These are phyloP conservation scores for Aureobasidium uvarum DNA, from an alignment of 2,329 filamentous ascomycete genomes.

Conservation along the genomic window DNA sequence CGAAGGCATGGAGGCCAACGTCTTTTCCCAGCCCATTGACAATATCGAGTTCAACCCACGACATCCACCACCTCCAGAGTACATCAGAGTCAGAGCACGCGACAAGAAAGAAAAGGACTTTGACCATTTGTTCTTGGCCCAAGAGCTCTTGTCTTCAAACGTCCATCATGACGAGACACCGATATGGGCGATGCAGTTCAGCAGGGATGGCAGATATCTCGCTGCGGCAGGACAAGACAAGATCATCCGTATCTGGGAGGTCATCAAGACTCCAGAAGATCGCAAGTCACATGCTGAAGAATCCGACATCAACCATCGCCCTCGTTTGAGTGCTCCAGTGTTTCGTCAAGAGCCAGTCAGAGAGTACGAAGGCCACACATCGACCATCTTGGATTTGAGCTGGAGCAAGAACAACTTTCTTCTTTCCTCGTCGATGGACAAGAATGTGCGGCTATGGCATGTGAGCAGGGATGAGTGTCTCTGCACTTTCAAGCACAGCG, in stretches of 20 bases:
- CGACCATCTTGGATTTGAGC: conserved; percentile 84
- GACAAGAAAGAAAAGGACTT: conserved; percentile 82
- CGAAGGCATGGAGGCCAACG: conserved; percentile 77
- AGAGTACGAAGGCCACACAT: conserved; percentile 79
- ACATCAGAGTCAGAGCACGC: conserved; percentile 79
- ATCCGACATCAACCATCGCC: conserved; percentile 44
- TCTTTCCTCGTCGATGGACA: conserved; percentile 95
- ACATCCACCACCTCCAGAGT: conserved; percentile 84
- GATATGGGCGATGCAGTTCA: conserved; percentile 91
- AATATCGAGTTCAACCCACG: conserved; percentile 75
- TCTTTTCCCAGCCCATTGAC: conserved; percentile 74
- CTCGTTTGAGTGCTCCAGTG: conserved; percentile 79
- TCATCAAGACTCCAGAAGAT: conserved; percentile 79
- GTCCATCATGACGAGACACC: conserved; percentile 47
- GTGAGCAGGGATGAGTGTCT: conserved; percentile 79
- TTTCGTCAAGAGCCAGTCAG: conserved; percentile 75
- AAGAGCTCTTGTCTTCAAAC: conserved; percentile 64
- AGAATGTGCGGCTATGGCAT: conserved; percentile 94
- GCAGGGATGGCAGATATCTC: conserved; percentile 83
- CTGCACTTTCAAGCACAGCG: conserved; percentile 90
- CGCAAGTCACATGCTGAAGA: conserved; percentile 61
- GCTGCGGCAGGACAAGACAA: conserved; percentile 90
- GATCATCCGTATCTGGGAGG: conserved; percentile 82
- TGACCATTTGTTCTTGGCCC: conserved; percentile 83
- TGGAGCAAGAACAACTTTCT: conserved; percentile 99